Evolutionary conservation across 2,329 filamentous ascomycete genomes (phyloP), one percentile per base, ranked within the genome.

Genomic region (Rutstroemia sydowiana): DNA sequence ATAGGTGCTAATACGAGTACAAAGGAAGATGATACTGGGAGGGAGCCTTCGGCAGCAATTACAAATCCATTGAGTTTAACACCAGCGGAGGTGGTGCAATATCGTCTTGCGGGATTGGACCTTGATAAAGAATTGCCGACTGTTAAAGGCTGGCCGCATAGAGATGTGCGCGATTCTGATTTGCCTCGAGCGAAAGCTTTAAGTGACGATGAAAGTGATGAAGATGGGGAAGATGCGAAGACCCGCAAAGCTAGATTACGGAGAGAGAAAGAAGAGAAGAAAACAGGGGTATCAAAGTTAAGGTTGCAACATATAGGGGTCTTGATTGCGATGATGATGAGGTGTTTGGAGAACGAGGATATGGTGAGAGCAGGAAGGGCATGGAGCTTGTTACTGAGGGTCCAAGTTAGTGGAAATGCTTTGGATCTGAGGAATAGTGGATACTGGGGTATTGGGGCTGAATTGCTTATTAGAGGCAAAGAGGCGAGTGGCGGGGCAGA

Each of bases 391-490:
- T 74, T 95, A 30, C 66, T 90, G 43, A 78, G 85, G 45, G 76
- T 81, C 43, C 78, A 76, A 45, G 71, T 83, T 21, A 57, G 51
- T 11, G 81, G 81, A 3, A 67, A 69, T 44, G 70, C 71, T 6
- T 73, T 91, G 18, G 88, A 95, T 65, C 67, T 92, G 44, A 79
- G 89, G 36, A 73, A 73, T 18, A 76, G 84, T 61, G 78, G 81
- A 32, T 77, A 86, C 58, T 96, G 91, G 92, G 84, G 84, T 13
- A 77, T 95, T 41, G 90, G 88, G 0, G 88, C 88, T 2, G 91
- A 95, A 69, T 79, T 96, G 18, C 70, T 95, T 51, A 81, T 95
- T 70, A 40, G 51, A 79, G 85, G 48, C 7, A 32, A 21, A 9
- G 43, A 23, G 16, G 41, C 63, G 70, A 63, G 58, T 26, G 34